Base-by-base conservation (phyloP, 2,329 filamentous ascomycete species). In the Hypomyces perniciosus region DNA sequence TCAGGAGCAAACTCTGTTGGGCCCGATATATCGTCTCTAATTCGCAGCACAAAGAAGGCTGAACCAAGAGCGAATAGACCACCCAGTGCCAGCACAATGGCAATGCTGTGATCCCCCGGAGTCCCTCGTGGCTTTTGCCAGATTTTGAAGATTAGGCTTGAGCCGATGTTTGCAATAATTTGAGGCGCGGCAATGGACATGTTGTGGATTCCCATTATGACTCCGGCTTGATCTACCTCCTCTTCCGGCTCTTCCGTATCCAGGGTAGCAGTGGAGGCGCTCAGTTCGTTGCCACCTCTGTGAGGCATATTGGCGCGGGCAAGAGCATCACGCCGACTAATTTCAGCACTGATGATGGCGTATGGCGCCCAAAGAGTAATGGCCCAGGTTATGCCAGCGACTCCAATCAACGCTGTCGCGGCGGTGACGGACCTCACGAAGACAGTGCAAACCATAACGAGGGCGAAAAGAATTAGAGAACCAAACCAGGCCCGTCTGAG, bases 131-230 rank as follows among this genome's bases (percentile, higher is more conserved):
- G 90, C 68, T 95, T 96, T 71, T 97, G 91, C 61, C 92, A 79
- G 38, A 85, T 72, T 63, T 83, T 85, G 73, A 97, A 97, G 55
- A 97, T 87, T 53, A 86, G 74, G 62, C 86, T 90, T 53, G 88
- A 92, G 27, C 87, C 83, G 29, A 96, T 72, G 5, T 90, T 96
- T 8, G 92, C 90, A 49, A 96, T 78, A 54, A 96, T 91, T 65
- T 97, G 92, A 1, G 92, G 92, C 5, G 90, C 84, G 1, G 91
- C 90, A 59, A 97, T 88, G 12, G 91, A 86, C 71, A 97, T 92
- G 67, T 97, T 97, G 74, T 97, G 92, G 49, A 97, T 90, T 7
- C 92, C 92, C 2, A 97, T 78, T 41, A 97, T 90, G 38, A 96
- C 87, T 39, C 92, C 90, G 4, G 90, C 89, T 64, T 93, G 86